These are phyloP conservation scores for Phytophthora quininea DNA, from an alignment of 352 stramenopile genomes.

Conservation along the genomic window DNA sequence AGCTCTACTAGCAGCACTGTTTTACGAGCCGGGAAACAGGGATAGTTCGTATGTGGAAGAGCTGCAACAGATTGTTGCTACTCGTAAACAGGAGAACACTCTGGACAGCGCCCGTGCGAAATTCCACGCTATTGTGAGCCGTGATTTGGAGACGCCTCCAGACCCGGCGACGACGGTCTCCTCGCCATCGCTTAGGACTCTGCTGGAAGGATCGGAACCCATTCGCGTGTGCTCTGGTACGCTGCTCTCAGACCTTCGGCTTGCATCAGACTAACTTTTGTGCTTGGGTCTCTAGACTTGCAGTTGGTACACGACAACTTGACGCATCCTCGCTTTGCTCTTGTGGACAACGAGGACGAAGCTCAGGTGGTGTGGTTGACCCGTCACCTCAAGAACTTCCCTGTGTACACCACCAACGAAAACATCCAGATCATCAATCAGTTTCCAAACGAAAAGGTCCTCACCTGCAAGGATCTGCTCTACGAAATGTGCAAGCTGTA, in stretches of 20 bases:
- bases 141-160: constrained; percentile 40
- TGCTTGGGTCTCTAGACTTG: too few species aligned
- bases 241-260: too few species aligned
- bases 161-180: constrained; percentile 36
- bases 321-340: constrained; percentile 43
- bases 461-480: constrained; percentile 66
- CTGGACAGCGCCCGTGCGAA: constrained; percentile 38
- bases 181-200: constrained; percentile 26
- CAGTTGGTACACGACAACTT: constrained; percentile 47
- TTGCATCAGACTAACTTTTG: too few species aligned
- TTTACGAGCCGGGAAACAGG: constrained; percentile 41
- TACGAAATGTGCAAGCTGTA: constrained; percentile 70
- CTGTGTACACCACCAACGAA: constrained; percentile 47
- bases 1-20: constrained; percentile 44
- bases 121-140: constrained; percentile 48
- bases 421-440: constrained; percentile 62
- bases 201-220: constrained; percentile 26
- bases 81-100: constrained; percentile 39
- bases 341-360: constrained; percentile 50
- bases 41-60: constrained; percentile 37
- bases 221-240: constrained; percentile 46
- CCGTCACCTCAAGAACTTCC: constrained; percentile 61
- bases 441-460: constrained; percentile 67
- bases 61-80: constrained; percentile 31
- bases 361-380: constrained; percentile 59